These are phyloP conservation scores for Trichomonascus vanleenenianus DNA, from an alignment of 805 yeast species.

Conservation along the genomic window DNA sequence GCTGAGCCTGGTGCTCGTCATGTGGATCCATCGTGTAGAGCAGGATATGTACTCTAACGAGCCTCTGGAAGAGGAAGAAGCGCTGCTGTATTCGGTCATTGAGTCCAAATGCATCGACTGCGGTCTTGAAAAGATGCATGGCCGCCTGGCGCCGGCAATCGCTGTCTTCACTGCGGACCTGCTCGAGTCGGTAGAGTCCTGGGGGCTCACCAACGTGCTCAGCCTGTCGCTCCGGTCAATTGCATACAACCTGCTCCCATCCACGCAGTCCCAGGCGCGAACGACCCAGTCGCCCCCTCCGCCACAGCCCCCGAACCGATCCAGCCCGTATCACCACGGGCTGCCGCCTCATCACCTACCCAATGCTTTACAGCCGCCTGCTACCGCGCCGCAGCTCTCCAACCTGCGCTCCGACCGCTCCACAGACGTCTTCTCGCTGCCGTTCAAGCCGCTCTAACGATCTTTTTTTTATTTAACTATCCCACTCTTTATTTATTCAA, in stretches of 20 bases:
- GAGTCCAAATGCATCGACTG: constrained; percentile 18
- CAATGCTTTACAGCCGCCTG: too few species aligned
- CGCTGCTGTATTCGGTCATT: constrained; percentile 15
- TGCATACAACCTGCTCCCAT: constrained; percentile 16
- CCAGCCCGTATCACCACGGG: too few species aligned
- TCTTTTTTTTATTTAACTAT: neutral
- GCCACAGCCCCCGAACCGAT: neutral
- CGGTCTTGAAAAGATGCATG: constrained; percentile 16
- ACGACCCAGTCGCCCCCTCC: neutral
- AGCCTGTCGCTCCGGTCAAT: constrained; percentile 18
- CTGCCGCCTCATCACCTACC: too few species aligned
- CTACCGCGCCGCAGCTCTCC: neutral
- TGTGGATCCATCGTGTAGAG: constrained; percentile 26
- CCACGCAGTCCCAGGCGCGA: neutral
- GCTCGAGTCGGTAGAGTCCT: constrained; percentile 20
- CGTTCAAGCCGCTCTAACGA: constrained; percentile 3
- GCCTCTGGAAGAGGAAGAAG: constrained; percentile 12
- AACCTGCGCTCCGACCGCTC: neutral
- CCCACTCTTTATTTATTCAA: neutral
- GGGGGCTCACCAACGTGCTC: constrained; percentile 23
- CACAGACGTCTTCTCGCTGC: constrained; percentile 1
- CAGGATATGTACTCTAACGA: constrained; percentile 13
- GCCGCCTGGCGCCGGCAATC: constrained; percentile 19
- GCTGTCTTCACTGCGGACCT: constrained; percentile 23
- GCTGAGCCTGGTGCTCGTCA: constrained; percentile 19